A percentile compares a stretch with the other conserved stretches of the same genome.
Evolutionary conservation across 1,284 basidiomycete species (phyloP).

Genomic region (Bondarzewia mesenterica): DNA sequence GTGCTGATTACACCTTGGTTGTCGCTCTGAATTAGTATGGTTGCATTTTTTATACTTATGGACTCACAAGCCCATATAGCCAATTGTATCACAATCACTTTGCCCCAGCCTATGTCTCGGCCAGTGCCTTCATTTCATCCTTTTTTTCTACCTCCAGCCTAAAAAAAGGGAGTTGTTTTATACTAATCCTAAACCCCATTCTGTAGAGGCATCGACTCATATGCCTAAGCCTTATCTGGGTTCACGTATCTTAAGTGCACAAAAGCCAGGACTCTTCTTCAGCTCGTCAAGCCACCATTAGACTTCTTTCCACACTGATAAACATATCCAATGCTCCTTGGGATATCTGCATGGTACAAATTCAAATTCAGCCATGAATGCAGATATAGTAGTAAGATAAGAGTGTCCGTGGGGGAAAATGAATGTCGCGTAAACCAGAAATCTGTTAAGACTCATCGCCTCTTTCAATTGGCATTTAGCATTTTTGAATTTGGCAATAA

Average conservation of each 20-base stretch:
- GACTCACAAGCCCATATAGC: conserved; percentile 15
- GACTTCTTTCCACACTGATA: conserved; percentile 18
- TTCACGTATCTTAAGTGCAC: conserved; percentile 13
- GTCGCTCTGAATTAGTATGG: conserved; percentile 28
- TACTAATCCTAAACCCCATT: conserved; percentile 30
- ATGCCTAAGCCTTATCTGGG: conserved; percentile 15
- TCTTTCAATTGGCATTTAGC: conserved; percentile 11
- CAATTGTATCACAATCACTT: conserved; percentile 25
- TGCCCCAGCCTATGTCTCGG: conserved; percentile 30
- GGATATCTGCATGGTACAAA: background rate
- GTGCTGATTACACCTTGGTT: conserved; percentile 34
- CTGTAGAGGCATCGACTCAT: conserved; percentile 28
- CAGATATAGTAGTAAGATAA: conserved; percentile 20
- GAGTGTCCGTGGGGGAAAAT: conserved; percentile 22
- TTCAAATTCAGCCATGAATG: conserved; percentile 19
- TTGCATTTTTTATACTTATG: conserved; percentile 8
- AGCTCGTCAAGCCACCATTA: conserved; percentile 25
- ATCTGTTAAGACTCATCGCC: conserved; percentile 22
- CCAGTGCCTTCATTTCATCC: conserved; percentile 19
- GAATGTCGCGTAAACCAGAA: conserved; percentile 27
- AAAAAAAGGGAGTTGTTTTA: conserved; percentile 14
- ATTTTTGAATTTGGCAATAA: conserved; percentile 7
- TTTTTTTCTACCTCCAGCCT: conserved; percentile 16
- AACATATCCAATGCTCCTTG: conserved; percentile 11
- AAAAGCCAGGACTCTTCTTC: background rate